Evolutionary conservation across 179 eudicot genomes (phyloP).

Genomic region (Corrigiola litoralis): DNA sequence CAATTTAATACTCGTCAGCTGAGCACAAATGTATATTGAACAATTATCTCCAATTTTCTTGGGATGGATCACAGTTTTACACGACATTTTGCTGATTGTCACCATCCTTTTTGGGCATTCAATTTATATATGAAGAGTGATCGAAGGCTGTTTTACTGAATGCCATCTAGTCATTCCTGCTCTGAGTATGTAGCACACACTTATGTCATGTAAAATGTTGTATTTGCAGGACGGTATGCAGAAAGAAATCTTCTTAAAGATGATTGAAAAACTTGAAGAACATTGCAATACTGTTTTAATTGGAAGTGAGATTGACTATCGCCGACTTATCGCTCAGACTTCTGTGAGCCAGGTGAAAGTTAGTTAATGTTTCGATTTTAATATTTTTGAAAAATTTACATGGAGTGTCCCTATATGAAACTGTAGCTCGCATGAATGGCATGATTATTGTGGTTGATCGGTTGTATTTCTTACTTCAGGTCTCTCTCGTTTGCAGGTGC

Average conservation of each 20-base stretch:
- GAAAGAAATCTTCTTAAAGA: slow-evolving; percentile 64
- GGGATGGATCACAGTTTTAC: no score
- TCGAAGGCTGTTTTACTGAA: no score
- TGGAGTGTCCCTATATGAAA: not conserved
- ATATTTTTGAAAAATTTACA: no score
- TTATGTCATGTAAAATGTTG: not conserved
- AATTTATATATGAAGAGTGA: no score
- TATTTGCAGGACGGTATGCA: slow-evolving; percentile 92
- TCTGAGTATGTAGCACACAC: not conserved
- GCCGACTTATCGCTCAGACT: slow-evolving; percentile 69
- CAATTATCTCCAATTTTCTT: no score
- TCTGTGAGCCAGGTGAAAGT: slow-evolving; percentile 58
- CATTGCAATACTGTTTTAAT: slow-evolving; percentile 68
- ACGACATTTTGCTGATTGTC: no score
- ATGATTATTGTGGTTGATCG: not conserved
- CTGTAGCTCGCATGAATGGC: no score
- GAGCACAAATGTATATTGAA: no score
- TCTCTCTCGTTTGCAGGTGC: slow-evolving; percentile 45
- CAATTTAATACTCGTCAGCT: no score
- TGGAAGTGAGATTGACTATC: slow-evolving; percentile 93
- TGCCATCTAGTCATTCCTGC: not conserved
- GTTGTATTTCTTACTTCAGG: slow-evolving; percentile 8
- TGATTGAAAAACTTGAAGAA: slow-evolving; percentile 58
- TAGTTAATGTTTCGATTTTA: no score
- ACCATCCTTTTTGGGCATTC: no score